These are phyloP conservation scores for Mycena alexandri DNA, from an alignment of 768 basidiomycete species.

Conservation along the genomic window DNA sequence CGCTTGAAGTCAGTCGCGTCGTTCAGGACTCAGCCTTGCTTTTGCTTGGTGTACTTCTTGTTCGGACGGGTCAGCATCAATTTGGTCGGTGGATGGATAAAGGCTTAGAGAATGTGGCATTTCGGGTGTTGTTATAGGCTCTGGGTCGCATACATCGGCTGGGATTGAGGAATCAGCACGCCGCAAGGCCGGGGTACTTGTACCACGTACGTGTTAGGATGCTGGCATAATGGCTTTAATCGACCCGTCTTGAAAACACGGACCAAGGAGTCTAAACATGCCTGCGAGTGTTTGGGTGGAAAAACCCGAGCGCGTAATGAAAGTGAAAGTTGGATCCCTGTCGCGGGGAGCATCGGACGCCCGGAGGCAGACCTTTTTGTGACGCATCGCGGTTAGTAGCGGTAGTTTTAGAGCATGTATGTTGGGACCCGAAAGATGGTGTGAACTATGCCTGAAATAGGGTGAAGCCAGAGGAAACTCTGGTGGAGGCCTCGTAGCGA, in stretches of 20 bases:
- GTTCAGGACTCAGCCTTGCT: too few species aligned
- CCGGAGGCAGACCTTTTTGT: constrained; percentile 80
- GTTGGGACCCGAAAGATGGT: constrained; percentile 93
- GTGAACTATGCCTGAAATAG: constrained; percentile 92
- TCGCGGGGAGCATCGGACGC: constrained; percentile 80
- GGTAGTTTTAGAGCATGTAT: constrained; percentile 87
- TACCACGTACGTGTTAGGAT: constrained; percentile 74
- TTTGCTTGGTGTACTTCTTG: constrained; percentile 66
- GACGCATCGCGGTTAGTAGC: constrained; percentile 82
- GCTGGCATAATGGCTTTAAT: constrained; percentile 84
- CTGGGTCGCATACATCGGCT: constrained; percentile 63
- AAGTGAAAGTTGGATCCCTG: constrained; percentile 77
- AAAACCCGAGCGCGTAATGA: constrained; percentile 78
- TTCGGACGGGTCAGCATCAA: constrained; percentile 76
- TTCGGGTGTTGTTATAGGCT: constrained; percentile 78
- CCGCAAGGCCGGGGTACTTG: constrained; percentile 64
- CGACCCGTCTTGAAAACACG: constrained; percentile 88
- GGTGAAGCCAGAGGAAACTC: constrained; percentile 96
- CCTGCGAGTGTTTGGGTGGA: constrained; percentile 84
- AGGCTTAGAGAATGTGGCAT: constrained; percentile 71
- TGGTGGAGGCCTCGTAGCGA: constrained; percentile 96
- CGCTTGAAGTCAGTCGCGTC: too few species aligned
- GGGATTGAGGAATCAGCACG: constrained; percentile 76
- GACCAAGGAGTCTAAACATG: constrained; percentile 91
- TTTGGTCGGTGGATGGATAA: constrained; percentile 73